Base-by-base conservation (phyloP, 2,329 filamentous ascomycete species). In the Calonectria fujianensis region DNA sequence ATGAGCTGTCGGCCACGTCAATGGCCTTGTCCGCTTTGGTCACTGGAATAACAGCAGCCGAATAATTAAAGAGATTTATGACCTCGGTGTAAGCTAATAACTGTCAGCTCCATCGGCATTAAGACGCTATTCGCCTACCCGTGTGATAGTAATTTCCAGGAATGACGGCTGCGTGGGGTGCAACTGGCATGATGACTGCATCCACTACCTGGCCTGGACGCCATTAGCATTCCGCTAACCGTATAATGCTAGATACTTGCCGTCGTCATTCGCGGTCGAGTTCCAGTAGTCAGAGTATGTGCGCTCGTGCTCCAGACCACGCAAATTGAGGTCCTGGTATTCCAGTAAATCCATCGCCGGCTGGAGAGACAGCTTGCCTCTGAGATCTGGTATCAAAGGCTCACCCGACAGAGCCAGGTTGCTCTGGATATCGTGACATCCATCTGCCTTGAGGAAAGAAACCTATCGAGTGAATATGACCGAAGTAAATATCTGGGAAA, bases 271-370 rank as follows among this genome's bases (percentile, higher is more conserved):
- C 0, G 83, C 85, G 0, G 90, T 92, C 18, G 85, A 87, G 75
- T 92, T 92, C 91, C 91, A 93, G 79, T 92, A 93, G 67, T 93
- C 91, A 82, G 91, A 87, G 76, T 93, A 93, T 24, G 86, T 83
- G 73, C 89, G 90, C 78, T 92, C 90, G 65, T 88, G 90, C 32
- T 89, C 85, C 1, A 91, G 86, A 73, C 91, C 91, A 20, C 84
- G 82, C 2, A 92, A 82, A 8, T 92, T 93, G 61, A 88, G 77
- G 78, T 87, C 73, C 76, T 85, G 85, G 70, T 80, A 89, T 80
- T 79, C 79, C 9, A 78, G 74, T 64, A 80, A 81, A 51, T 41
- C 78, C 71, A 14, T 83, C 52, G 66, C 84, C 64, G 72, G 78
- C 50, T 29, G 77, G 72, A 72, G 76, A 10, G 73, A 20, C 20